Evolutionary conservation across 1,284 basidiomycete species (phyloP), one percentile per base, ranked within the genome.

Genomic region (Trichosporon sp.): DNA sequence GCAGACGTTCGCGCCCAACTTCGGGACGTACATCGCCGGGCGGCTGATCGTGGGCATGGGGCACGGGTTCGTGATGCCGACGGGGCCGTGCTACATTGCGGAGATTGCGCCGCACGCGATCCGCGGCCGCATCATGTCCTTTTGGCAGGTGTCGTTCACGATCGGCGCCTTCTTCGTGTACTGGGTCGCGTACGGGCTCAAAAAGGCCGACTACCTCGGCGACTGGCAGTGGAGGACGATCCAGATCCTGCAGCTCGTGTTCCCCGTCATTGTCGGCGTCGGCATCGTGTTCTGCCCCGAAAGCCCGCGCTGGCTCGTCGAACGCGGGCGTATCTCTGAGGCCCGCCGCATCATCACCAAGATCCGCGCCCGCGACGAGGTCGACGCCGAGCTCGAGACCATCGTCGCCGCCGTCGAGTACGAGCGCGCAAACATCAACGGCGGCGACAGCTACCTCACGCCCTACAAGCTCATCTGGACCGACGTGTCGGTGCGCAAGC

Each of bases 241-340:
- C 29, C 58, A 70, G 11, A 64, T 72, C 32, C 38, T 72, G 23
- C 71, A 72, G 47, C 58, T 72, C 31, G 62, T 72, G 64, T 72
- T 58, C 68, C 68, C 68, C 66, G 47, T 60, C 53, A 60, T 35
- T 25, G 66, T 60, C 66, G 65, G 63, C 15, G 75, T 88, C 34
- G 87, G 87, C 31, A 69, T 73, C 68, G 62, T 71, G 38, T 64
- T 64, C 29, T 79, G n/a, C 85, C 87, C 62, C 85, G 87, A 51
- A 88, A 88, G 78, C 79, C 89, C 73, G 87, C 88, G 23, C 85
- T 83, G 73, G 88, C 87, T 89, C 18, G 83, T 89, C 2, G 86
- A 87, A 31, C 31, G 38, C 25, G 75, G 74, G 4, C 66, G 71
- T 12, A 71, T 76, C 47, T 69, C 75, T 34, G 73, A 78, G 35